These are phyloP conservation scores for Cytospora leucostoma DNA, from an alignment of 2,329 filamentous ascomycete species.

Conservation along the genomic window DNA sequence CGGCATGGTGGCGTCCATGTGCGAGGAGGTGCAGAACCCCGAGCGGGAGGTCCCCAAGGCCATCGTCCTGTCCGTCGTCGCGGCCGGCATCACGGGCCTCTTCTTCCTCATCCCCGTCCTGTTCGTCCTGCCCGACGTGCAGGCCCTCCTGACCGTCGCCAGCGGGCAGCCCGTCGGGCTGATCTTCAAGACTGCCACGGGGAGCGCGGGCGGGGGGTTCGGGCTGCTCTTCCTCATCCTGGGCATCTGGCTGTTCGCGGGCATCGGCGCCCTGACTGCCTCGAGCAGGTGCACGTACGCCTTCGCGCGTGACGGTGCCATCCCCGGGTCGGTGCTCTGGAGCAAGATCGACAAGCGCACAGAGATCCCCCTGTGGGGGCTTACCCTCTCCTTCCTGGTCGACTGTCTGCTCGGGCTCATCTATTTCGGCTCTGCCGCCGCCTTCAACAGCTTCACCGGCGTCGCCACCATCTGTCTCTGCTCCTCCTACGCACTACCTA, in stretches of 20 bases:
- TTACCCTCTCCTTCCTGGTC: constrained; percentile 67
- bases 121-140: constrained; percentile 71
- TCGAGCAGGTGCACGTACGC: constrained; percentile 75
- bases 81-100: constrained; percentile 65
- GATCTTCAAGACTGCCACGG: constrained; percentile 75
- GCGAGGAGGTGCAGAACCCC: constrained; percentile 70
- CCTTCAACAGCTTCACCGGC: constrained; percentile 79
- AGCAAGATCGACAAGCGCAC: constrained; percentile 63
- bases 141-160: constrained; percentile 62
- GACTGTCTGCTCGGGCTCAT: constrained; percentile 74
- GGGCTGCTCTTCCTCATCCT: constrained; percentile 74
- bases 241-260: constrained; percentile 76
- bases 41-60: constrained; percentile 70
- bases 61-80: constrained; percentile 69
- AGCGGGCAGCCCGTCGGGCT: constrained; percentile 76
- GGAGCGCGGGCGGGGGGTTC: constrained; percentile 72
- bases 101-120: constrained; percentile 73
- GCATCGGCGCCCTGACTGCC: constrained; percentile 73
- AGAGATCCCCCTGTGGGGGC: constrained; percentile 69
- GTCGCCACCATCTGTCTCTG: constrained; percentile 79
- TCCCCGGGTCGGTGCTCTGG: constrained; percentile 70
- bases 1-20: constrained; percentile 72
- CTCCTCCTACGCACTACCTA: constrained; percentile 74
- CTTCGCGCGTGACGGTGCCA: constrained; percentile 74
- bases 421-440: constrained; percentile 75